These are phyloP conservation scores for Discostella stelligera DNA, from an alignment of 352 stramenopile species.

Conservation along the genomic window DNA sequence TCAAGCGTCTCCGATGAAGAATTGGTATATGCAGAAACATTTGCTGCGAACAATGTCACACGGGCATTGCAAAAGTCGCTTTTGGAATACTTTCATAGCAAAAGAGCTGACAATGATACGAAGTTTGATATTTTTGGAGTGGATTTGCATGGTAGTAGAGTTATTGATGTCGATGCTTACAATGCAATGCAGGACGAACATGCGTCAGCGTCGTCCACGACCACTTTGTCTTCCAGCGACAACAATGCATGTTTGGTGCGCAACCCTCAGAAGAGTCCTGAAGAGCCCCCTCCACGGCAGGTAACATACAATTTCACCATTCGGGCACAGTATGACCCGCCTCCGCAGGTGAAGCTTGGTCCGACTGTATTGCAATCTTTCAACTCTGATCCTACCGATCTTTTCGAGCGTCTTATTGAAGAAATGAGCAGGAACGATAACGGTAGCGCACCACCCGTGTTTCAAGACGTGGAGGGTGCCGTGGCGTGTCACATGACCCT, in stretches of 20 bases:
- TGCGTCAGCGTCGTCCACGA: neutral
- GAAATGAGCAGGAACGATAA: slow-evolving; percentile 4
- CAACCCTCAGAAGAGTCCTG: neutral
- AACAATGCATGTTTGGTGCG: neutral
- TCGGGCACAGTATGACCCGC: slow-evolving; percentile 35
- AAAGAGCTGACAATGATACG: neutral
- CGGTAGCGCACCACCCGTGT: slow-evolving; percentile 13
- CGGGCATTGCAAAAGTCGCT: neutral
- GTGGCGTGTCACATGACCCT: slow-evolving; percentile 31
- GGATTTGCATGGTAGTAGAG: slow-evolving; percentile 2
- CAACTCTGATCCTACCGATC: slow-evolving; percentile 23
- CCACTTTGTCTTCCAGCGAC: neutral
- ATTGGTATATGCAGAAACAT: neutral
- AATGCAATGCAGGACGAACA: slow-evolving; percentile 2
- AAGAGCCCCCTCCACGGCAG: neutral
- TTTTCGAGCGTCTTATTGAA: slow-evolving; percentile 1
- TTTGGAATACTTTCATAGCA: neutral
- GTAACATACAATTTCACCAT: slow-evolving; percentile 17
- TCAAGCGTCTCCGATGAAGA: neutral
- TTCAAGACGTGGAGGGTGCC: slow-evolving; percentile 15
- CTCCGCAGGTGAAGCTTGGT: slow-evolving; percentile 39
- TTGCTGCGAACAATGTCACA: neutral
- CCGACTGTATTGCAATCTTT: slow-evolving; percentile 35
- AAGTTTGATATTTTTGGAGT: slow-evolving; percentile 13
- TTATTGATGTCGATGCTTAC: neutral